These are phyloP conservation scores for Fusarium sp. DNA, from an alignment of 2,329 filamentous ascomycete genomes.

Conservation along the genomic window DNA sequence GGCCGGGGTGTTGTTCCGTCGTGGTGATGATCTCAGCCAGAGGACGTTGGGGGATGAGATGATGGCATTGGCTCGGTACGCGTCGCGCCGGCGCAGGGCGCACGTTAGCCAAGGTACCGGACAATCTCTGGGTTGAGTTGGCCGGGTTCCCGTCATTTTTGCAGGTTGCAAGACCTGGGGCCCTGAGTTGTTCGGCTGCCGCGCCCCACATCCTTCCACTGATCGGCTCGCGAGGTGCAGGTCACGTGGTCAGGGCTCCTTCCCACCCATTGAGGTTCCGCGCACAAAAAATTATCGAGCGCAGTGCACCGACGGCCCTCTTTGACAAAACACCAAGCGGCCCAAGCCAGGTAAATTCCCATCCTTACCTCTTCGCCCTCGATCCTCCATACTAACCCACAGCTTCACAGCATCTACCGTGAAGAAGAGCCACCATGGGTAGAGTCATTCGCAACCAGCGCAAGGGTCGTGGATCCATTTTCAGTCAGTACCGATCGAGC, in stretches of 20 bases:
- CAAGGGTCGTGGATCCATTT: conserved; percentile 70
- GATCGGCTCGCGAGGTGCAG: conserved; percentile 37
- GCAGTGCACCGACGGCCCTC: conserved; percentile 44
- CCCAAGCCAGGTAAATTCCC: conserved; percentile 53
- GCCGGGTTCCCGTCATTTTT: conserved; percentile 1
- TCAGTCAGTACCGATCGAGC: conserved; percentile 59
- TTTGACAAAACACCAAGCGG: conserved; percentile 56
- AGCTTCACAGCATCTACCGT: conserved; percentile 49
- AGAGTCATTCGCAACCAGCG: conserved; percentile 75
- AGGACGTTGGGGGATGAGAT: conserved; percentile 18
- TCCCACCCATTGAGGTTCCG: conserved; percentile 39
- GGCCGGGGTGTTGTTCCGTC: conserved; percentile 6
- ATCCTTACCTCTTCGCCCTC: conserved; percentile 41
- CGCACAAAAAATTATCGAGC: conserved; percentile 55
- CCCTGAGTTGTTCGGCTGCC: conserved; percentile 2
- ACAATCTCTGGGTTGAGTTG: conserved; percentile 20
- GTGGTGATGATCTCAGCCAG: conserved; percentile 32
- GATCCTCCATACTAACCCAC: conserved; percentile 46
- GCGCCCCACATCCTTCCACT: conserved; percentile 13
- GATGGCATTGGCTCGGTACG: conserved; percentile 26
- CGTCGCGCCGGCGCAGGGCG: conserved; percentile 12
- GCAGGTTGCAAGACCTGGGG: conserved; percentile 8
- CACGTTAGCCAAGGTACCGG: conserved; percentile 8
- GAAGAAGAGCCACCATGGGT: conserved; percentile 61
- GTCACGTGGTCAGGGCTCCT: conserved; percentile 55